A percentile compares a stretch with the other conserved stretches of the same genome.
Conservation (phyloP, 2,329 filamentous ascomycete species). For the Mycogone perniciosa region DNA sequence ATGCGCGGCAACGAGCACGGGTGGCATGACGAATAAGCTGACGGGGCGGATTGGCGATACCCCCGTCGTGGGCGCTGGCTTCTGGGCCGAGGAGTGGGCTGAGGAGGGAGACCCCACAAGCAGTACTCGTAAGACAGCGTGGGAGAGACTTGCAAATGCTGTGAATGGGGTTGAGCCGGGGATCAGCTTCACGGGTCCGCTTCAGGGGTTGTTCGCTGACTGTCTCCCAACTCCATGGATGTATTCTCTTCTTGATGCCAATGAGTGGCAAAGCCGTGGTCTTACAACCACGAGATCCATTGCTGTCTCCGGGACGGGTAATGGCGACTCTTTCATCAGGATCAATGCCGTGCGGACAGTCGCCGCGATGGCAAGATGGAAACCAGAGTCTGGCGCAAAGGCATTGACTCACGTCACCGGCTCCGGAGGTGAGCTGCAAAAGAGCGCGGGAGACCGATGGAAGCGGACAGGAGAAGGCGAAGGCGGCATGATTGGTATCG, state of each 20-base stretch:
- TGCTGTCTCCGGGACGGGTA: constrained; percentile 73
- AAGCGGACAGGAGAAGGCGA: constrained; percentile 68
- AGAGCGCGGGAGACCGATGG: constrained; percentile 69
- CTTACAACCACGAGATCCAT: constrained; percentile 29
- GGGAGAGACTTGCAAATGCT: constrained; percentile 11
- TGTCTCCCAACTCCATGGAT: constrained; percentile 49
- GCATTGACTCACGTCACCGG: constrained; percentile 64
- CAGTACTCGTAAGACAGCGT: constrained; percentile 5
- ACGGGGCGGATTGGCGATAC: constrained; percentile 83
- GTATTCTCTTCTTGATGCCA: constrained; percentile 28
- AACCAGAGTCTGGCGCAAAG: constrained; percentile 40
- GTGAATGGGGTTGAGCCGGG: constrained; percentile 1
- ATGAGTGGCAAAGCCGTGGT: neutral
- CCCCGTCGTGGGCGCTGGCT: constrained; percentile 74
- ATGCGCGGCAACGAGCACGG: constrained; percentile 61
- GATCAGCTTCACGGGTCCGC: constrained; percentile 24
- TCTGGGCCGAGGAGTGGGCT: constrained; percentile 82
- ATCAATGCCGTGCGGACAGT: constrained; percentile 64
- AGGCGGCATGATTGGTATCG: constrained; percentile 81
- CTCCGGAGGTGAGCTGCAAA: constrained; percentile 64
- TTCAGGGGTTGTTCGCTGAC: constrained; percentile 49
- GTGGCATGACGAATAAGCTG: constrained; percentile 83
- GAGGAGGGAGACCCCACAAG: constrained; percentile 29
- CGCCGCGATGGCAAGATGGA: constrained; percentile 65
- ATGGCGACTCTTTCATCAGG: constrained; percentile 82